Percentiles rank a stretch among this genome's conserved stretches.
These are phyloP conservation scores for Amanita exitialis DNA, from an alignment of 768 basidiomycete species.

Conservation along the genomic window DNA sequence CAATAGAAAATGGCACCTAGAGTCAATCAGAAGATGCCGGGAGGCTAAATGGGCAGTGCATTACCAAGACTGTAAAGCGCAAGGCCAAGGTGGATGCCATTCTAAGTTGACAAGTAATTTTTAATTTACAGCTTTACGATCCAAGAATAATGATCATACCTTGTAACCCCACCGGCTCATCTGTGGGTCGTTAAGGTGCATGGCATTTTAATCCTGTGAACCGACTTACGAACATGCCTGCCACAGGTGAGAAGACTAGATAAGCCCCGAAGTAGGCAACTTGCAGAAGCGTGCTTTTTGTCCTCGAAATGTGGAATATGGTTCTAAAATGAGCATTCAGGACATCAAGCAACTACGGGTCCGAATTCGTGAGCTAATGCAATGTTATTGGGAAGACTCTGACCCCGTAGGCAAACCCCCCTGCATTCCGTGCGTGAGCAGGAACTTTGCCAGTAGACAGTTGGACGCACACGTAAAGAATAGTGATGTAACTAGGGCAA, in stretches of 20 bases:
- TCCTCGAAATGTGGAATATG: conserved; percentile 56
- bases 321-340: conserved; percentile 67
- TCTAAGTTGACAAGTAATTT: conserved; percentile 9
- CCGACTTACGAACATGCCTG: conserved; percentile 42
- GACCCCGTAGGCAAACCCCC: conserved; percentile 64
- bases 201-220: not conserved
- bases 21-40: not conserved
- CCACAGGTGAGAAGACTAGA: conserved; percentile 48
- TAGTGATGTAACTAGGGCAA: conserved; percentile 59
- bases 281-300: conserved; percentile 67
- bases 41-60: conserved; percentile 3
- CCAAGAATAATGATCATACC: conserved; percentile 15
- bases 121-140: not conserved
- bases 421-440: conserved; percentile 15
- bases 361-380: conserved; percentile 5
- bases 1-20: conserved; percentile 70
- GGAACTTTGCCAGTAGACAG: not conserved
- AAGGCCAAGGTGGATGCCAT: conserved; percentile 55
- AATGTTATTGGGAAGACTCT: conserved; percentile 17
- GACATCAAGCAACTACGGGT: conserved; percentile 50
- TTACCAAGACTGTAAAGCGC: conserved; percentile 46
- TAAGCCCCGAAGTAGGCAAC: conserved; percentile 68
- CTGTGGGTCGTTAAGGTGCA: conserved; percentile 18
- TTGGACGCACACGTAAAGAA: conserved; percentile 57
- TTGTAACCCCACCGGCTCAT: conserved; percentile 63